These are phyloP conservation scores for Fusarium mundagurra DNA, from an alignment of 2,329 filamentous ascomycete genomes.

Conservation along the genomic window DNA sequence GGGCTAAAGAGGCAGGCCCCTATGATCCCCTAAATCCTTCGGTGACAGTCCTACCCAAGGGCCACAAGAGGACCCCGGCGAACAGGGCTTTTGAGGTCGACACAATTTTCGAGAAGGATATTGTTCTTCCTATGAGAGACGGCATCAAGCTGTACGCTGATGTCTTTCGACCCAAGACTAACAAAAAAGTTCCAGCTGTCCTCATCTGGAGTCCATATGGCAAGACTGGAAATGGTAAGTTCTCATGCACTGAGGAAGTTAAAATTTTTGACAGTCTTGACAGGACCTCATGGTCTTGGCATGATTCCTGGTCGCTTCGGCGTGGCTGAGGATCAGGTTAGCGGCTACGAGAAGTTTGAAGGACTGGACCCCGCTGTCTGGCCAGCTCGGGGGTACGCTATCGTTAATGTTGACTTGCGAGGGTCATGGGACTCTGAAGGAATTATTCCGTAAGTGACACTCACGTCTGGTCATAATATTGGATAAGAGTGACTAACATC, in stretches of 20 bases:
- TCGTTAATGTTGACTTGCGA: background rate
- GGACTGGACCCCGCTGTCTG: background rate
- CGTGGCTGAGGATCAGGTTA: background rate
- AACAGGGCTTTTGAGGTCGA: background rate
- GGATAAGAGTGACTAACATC: too few relatives aligned
- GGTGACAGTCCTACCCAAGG: background rate
- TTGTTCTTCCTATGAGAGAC: background rate
- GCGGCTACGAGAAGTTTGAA: slow-evolving; percentile 9
- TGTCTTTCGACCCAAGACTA: background rate
- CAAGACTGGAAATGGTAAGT: slow-evolving; percentile 5
- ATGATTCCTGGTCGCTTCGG: slow-evolving; percentile 8
- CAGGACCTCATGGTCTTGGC: background rate
- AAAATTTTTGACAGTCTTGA: accelerated
- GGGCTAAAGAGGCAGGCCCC: background rate
- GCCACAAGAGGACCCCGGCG: background rate
- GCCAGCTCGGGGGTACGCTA: background rate
- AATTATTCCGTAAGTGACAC: background rate
- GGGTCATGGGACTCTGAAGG: slow-evolving; percentile 4
- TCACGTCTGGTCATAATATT: too few relatives aligned
- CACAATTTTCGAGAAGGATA: slow-evolving; percentile 6
- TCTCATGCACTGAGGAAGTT: accelerated
- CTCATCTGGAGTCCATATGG: slow-evolving; percentile 6
- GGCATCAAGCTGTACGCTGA: slow-evolving; percentile 3
- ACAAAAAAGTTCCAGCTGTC: background rate
- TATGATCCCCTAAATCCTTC: slow-evolving; percentile 4